A percentile compares a stretch with the other conserved stretches of the same genome.
Evolutionary conservation across 2,329 filamentous ascomycete genomes (phyloP).

Genomic region (Aureobasidium melanogenum): DNA sequence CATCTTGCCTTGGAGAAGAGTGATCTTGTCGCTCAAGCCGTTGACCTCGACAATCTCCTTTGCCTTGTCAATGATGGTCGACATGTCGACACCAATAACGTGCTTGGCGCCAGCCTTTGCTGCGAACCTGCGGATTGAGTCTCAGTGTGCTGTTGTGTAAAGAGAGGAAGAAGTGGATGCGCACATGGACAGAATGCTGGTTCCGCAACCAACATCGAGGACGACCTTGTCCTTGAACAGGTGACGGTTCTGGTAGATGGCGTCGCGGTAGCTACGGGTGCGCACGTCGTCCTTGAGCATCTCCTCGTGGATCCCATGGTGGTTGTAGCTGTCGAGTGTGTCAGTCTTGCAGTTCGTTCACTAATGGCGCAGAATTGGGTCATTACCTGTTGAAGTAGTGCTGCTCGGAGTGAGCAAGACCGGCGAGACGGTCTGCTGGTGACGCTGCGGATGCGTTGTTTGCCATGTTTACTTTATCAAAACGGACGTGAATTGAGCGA

Average conservation of each 20-base stretch:
- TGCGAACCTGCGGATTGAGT: slow-evolving; percentile 63
- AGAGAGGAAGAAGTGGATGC: slow-evolving; percentile 21
- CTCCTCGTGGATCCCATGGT: slow-evolving; percentile 84
- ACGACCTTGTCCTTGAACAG: slow-evolving; percentile 88
- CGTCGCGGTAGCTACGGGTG: slow-evolving; percentile 91
- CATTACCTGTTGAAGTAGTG: slow-evolving; percentile 96
- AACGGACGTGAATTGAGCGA: not conserved
- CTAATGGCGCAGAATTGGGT: not conserved
- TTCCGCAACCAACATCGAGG: slow-evolving; percentile 95
- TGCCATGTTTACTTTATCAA: slow-evolving; percentile 15
- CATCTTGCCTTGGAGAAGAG: slow-evolving; percentile 98
- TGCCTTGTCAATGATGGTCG: slow-evolving; percentile 98
- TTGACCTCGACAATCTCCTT: slow-evolving; percentile 89
- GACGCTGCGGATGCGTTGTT: slow-evolving; percentile 17
- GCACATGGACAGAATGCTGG: slow-evolving; percentile 96
- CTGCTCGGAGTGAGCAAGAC: slow-evolving; percentile 88
- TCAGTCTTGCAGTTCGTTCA: slow-evolving; percentile 5
- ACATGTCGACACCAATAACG: slow-evolving; percentile 99
- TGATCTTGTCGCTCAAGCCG: slow-evolving; percentile 92
- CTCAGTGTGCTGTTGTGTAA: not conserved
- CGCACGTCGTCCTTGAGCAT: slow-evolving; percentile 99
- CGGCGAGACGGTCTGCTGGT: slow-evolving; percentile 41
- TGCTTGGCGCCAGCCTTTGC: slow-evolving; percentile 94
- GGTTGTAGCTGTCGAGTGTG: slow-evolving; percentile 32
- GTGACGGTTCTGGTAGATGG: slow-evolving; percentile 95